A percentile compares a stretch with the other conserved stretches of the same genome.
Evolutionary conservation across 2,329 filamentous ascomycete genomes (phyloP).

Genomic region (Alternaria panax): DNA sequence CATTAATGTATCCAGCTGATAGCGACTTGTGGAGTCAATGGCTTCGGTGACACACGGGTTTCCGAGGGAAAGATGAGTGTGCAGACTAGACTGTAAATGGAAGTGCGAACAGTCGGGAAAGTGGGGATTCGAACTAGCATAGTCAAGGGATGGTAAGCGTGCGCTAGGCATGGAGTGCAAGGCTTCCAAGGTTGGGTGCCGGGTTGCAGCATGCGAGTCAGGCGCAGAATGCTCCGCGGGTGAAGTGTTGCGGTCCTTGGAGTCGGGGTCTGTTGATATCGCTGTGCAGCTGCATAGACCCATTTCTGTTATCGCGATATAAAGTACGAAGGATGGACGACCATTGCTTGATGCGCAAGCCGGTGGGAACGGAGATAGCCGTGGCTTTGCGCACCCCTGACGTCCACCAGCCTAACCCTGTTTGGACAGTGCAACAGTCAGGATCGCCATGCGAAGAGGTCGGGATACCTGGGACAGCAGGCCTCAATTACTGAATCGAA

Average conservation of each 20-base stretch:
- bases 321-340: not conserved
- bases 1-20: constrained; percentile 13
- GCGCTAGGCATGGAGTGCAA: constrained; percentile 13
- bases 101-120: constrained; percentile 31
- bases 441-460: not conserved
- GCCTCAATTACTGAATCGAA: constrained; percentile 17
- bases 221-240: constrained; percentile 19
- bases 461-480: not conserved
- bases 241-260: not conserved
- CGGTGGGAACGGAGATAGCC: not conserved
- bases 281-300: not conserved
- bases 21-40: constrained; percentile 20
- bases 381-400: constrained; percentile 9
- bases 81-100: constrained; percentile 16
- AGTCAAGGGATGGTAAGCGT: constrained; percentile 18
- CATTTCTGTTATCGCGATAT: constrained; percentile 1
- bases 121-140: constrained; percentile 16
- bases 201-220: constrained; percentile 16
- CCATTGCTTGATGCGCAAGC: not conserved
- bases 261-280: not conserved
- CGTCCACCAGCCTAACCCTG: constrained; percentile 4
- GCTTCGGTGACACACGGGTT: constrained; percentile 8
- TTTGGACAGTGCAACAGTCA: constrained; percentile 9
- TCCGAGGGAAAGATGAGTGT: constrained; percentile 9
- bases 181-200: constrained; percentile 11